Evolutionary conservation across 148 eudicot genomes (phyloP).

Genomic region (Amaranthus cruentus): DNA sequence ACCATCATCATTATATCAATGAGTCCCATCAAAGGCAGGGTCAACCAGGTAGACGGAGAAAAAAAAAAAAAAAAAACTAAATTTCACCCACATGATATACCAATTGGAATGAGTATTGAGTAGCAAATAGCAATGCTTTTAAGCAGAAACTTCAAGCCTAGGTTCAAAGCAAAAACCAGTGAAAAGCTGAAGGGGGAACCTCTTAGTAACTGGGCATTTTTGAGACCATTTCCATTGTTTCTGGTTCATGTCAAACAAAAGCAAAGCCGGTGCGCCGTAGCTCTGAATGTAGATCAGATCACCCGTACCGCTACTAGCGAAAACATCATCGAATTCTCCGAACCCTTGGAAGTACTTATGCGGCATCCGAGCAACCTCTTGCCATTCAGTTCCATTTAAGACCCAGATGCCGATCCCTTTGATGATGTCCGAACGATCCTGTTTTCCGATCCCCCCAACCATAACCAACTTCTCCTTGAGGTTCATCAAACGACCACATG

Average conservation of each 20-base stretch:
- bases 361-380: conserved; percentile 79
- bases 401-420: conserved; percentile 94
- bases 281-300: conserved; percentile 82
- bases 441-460: conserved; percentile 95
- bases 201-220: conserved; percentile 81
- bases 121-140: not conserved
- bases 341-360: conserved; percentile 85
- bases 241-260: conserved; percentile 62
- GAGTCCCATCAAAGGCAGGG: not conserved
- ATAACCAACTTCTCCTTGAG: conserved; percentile 69
- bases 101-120: not conserved
- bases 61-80: not conserved
- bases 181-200: conserved; percentile 93
- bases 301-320: conserved; percentile 80
- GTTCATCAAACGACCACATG: conserved; percentile 94
- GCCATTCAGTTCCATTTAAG: conserved; percentile 66
- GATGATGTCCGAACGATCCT: conserved; percentile 71
- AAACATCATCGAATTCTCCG: conserved; percentile 93
- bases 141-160: conserved; percentile 73
- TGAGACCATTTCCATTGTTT: conserved; percentile 89
- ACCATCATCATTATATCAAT: no score
- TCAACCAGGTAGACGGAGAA: not conserved
- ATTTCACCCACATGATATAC: not conserved
- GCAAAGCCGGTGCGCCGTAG: conserved; percentile 83
- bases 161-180: conserved; percentile 97